Evolutionary conservation across 2,329 filamentous ascomycete species (phyloP).

Genomic region (Byssoonygena ceratinophila): DNA sequence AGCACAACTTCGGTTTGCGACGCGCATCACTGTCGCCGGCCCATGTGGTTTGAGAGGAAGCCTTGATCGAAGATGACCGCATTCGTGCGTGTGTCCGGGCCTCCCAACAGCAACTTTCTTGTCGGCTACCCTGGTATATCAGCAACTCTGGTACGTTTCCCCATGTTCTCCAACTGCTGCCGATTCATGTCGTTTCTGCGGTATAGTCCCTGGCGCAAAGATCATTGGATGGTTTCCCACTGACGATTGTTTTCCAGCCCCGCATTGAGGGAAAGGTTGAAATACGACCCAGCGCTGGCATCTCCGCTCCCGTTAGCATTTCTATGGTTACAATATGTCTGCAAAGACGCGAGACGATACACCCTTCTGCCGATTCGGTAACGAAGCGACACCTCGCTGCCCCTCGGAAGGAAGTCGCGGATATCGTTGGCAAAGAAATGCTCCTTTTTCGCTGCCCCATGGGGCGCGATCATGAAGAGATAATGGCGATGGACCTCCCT

Average conservation of each 20-base stretch:
- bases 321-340: slow-evolving; percentile 91
- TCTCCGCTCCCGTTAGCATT: slow-evolving; percentile 78
- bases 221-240: neutral
- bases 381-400: slow-evolving; percentile 85
- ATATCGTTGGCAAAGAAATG: slow-evolving; percentile 93
- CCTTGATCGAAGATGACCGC: slow-evolving; percentile 49
- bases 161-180: neutral
- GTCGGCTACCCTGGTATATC: slow-evolving; percentile 97
- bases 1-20: neutral
- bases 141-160: slow-evolving; percentile 69
- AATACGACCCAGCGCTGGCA: slow-evolving; percentile 74
- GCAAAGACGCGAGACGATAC: slow-evolving; percentile 88
- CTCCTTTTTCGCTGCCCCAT: slow-evolving; percentile 76
- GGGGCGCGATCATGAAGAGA: slow-evolving; percentile 74
- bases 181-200: neutral
- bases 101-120: slow-evolving; percentile 91
- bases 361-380: slow-evolving; percentile 87
- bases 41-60: slow-evolving; percentile 16
- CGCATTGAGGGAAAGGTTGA: slow-evolving; percentile 97
- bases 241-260: slow-evolving; percentile 43
- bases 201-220: neutral
- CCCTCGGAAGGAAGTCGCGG: slow-evolving; percentile 77
- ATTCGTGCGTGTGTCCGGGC: slow-evolving; percentile 91
- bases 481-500: slow-evolving; percentile 91
- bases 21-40: slow-evolving; percentile 1